Percentiles rank a stretch among this genome's conserved stretches.
Conservation (phyloP, 2,329 filamentous ascomycete species). For the Colletotrichum destructivum region DNA sequence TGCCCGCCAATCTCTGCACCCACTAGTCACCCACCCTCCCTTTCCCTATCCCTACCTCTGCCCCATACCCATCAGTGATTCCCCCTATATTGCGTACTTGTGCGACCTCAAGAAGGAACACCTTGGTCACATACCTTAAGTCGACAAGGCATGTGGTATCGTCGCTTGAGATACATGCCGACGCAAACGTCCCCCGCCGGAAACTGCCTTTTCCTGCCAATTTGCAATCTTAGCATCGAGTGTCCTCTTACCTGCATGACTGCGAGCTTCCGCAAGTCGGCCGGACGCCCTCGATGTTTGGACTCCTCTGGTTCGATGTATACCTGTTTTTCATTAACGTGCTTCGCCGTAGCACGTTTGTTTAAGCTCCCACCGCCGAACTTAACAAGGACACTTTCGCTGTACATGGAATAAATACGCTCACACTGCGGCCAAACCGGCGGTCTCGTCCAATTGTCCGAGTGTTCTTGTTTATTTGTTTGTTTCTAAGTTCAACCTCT, state of each 20-base stretch:
- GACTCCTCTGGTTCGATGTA: not conserved
- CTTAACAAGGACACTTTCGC: not conserved
- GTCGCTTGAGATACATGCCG: not conserved
- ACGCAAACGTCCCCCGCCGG: not conserved
- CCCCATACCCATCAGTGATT: too few relatives aligned
- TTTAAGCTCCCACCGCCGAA: not conserved
- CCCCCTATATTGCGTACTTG: too few relatives aligned
- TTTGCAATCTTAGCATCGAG: not conserved
- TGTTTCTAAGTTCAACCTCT: too few relatives aligned
- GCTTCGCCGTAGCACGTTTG: not conserved
- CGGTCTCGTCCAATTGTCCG: too few relatives aligned
- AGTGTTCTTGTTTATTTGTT: too few relatives aligned
- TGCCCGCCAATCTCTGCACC: too few relatives aligned
- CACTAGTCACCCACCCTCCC: too few relatives aligned
- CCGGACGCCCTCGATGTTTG: too few relatives aligned
- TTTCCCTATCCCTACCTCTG: too few relatives aligned
- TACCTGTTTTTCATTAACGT: not conserved
- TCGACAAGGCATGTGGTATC: not conserved
- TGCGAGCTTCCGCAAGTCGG: not conserved
- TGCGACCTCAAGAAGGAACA: too few relatives aligned
- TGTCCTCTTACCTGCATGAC: not conserved
- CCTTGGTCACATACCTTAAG: not conserved
- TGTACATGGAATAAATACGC: too few relatives aligned
- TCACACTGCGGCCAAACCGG: too few relatives aligned
- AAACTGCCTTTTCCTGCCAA: not conserved